Evolutionary conservation across 2,329 filamentous ascomycete species (phyloP), one percentile per base, ranked within the genome.

Genomic region (Colletotrichum truncatum): DNA sequence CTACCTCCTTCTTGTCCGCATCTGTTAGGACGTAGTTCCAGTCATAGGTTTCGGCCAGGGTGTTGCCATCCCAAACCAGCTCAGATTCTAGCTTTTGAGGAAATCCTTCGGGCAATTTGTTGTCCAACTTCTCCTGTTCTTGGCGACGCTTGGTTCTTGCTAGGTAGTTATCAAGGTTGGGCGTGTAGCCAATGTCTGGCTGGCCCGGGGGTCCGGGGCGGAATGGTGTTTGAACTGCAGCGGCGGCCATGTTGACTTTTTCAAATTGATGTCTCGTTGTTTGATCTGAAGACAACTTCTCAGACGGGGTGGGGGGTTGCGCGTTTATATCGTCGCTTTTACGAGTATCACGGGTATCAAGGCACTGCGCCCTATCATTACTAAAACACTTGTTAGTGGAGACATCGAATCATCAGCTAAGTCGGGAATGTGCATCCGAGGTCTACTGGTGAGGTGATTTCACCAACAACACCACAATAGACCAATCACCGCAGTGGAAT

Each of bases 131-230:
- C 9, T 82, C 83, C 1, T 74, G 78, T 41, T 80, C 75, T 4
- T 80, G 73, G 3, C 84, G 79, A 4, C 78, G 76, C 52, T 82
- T 74, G n/a, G 78, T 77, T 4, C 87, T 81, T 2, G 81, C 81
- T 26, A 83, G 76, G 68, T 85, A 90, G 68, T 85, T 88, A 30
- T 82, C 77, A 43, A 78, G 77, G 66, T 88, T 78, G 0, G 87
- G 87, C 1, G 81, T 77, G 71, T 89, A 90, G 1, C 75, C 75
- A 60, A 89, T 90, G 68, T 89, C 87, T 1, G 87, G 87, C 69
- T 88, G 86, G 21, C 81, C 81, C 1, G 76, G 76, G 2, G 78
- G 79, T 2, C 62, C 57, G 10, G 57, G 4, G 4, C 23, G 43
- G 11, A 58, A 26, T 8, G 64, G 56, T 3, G 52, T 38, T 48